Base-by-base conservation (phyloP, 495 filamentous ascomycete genomes). In the Penicillium waksmanii region DNA sequence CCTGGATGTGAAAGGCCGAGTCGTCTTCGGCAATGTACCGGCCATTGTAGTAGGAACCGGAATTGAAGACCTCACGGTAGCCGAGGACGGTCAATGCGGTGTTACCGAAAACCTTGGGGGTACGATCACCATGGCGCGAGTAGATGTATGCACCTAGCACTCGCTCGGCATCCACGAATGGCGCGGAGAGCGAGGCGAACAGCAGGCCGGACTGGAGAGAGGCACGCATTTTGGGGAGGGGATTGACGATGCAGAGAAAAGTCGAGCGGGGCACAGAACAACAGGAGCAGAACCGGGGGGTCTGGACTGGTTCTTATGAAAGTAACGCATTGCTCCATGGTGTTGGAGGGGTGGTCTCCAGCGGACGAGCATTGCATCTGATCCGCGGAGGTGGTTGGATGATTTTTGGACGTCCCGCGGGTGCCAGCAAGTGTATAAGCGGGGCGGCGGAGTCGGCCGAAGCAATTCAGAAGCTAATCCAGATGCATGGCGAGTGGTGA, bases 41-140 rank as follows among this genome's bases (percentile, higher is more conserved):
- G 50, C 77, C 60, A 54, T 87, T 80, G 65, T 85, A 91, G 75
- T 82, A 88, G 17, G 83, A 75, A 17, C 86, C 87, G 10, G 84
- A 73, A 48, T 76, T 73, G 60, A 82, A 86, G 63, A 90, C 75
- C 70, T 93, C 80, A 11, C 62, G 66, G 66, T 86, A 87, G 17
- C 86, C 86, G 47, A 88, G 73, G 47, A 81, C 74, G 21, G 86
- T 88, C 60, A 89, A 71, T 57, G 78, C 70, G 31, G 83, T 75
- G 25, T 77, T 81, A 13, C 82, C 76, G 15, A 77, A 70, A 3
- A 77, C 66, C 63, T 88, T 87, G 1, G 85, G 60, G 0, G 84
- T 85, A 19, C 86, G 81, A 64, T 88, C 86, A 34, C 86, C 86
- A 75, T 88, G 86, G 18, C 86, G 84, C 18, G 84, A 77, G 71